These are phyloP conservation scores for Micromonas commoda DNA, from an alignment of 139 green algal genomes.

Conservation along the genomic window DNA sequence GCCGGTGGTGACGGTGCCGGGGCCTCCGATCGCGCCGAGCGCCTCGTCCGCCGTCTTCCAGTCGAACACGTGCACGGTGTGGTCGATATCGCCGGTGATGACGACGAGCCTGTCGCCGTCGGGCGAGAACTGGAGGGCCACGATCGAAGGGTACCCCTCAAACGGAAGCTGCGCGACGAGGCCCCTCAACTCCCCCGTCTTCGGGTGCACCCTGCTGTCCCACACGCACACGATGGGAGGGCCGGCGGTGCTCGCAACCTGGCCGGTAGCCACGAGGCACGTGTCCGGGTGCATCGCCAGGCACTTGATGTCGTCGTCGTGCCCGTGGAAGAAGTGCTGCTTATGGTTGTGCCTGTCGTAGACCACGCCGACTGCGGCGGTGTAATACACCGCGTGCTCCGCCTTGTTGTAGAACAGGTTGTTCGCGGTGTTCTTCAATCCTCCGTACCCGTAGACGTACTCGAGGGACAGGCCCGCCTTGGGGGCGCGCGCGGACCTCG, in stretches of 20 bases:
- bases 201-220: neutral
- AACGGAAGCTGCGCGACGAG: conserved; percentile 16
- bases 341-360: conserved; percentile 1
- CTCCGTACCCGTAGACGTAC: conserved; percentile 31
- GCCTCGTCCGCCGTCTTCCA: conserved; percentile 38
- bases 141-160: neutral
- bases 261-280: conserved; percentile 9
- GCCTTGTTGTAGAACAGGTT: conserved; percentile 29
- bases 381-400: conserved; percentile 31
- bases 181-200: neutral
- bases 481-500: neutral
- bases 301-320: conserved; percentile 29
- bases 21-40: neutral
- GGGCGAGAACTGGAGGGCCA: conserved; percentile 22
- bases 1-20: neutral
- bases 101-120: conserved; percentile 45
- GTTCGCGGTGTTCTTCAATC: conserved; percentile 27
- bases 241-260: neutral
- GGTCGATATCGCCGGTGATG: conserved; percentile 58
- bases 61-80: conserved; percentile 64
- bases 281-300: conserved; percentile 1
- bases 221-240: conserved; percentile 27
- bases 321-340: conserved; percentile 20
- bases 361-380: conserved; percentile 16
- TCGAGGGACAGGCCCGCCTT: conserved; percentile 26